Evolutionary conservation across 2,329 filamentous ascomycete species (phyloP).

Genomic region (Dothidotthia symphoricarpi): DNA sequence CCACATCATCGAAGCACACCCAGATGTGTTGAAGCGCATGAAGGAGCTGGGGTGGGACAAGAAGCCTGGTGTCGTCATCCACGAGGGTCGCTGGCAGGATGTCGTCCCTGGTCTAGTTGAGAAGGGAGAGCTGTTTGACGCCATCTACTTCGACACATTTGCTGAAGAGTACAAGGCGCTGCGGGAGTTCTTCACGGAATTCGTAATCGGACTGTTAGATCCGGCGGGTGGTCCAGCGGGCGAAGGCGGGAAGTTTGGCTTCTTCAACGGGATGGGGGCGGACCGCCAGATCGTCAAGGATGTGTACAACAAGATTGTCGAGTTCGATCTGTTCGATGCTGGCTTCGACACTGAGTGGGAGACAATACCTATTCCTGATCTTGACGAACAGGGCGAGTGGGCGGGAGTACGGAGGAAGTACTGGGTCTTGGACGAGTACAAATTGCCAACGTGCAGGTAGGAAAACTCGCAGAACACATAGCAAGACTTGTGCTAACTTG

Average conservation of each 20-base stretch:
- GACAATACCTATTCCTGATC: constrained; percentile 68
- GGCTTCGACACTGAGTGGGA: constrained; percentile 89
- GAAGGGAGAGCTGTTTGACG: constrained; percentile 47
- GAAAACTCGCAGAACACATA: not conserved
- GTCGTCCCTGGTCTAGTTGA: constrained; percentile 47
- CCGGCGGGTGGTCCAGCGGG: constrained; percentile 42
- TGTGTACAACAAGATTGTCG: constrained; percentile 85
- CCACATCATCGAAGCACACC: constrained; percentile 55
- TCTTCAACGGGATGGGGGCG: constrained; percentile 78
- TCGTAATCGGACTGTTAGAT: constrained; percentile 76
- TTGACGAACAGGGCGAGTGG: constrained; percentile 77
- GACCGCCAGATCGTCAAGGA: constrained; percentile 93
- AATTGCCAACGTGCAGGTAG: constrained; percentile 64
- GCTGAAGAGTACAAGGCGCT: constrained; percentile 89
- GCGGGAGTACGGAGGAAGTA: constrained; percentile 83
- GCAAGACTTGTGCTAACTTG: too few relatives aligned
- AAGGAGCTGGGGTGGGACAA: constrained; percentile 49
- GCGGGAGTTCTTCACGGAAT: constrained; percentile 82
- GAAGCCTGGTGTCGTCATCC: constrained; percentile 50
- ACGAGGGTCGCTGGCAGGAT: constrained; percentile 53
- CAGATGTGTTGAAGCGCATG: constrained; percentile 48
- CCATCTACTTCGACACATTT: constrained; percentile 94
- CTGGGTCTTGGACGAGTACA: constrained; percentile 81
- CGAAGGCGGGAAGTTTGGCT: constrained; percentile 57
- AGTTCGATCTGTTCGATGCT: constrained; percentile 85